Conservation (phyloP, 1,284 basidiomycete genomes). For the Omphalotus olearius region DNA sequence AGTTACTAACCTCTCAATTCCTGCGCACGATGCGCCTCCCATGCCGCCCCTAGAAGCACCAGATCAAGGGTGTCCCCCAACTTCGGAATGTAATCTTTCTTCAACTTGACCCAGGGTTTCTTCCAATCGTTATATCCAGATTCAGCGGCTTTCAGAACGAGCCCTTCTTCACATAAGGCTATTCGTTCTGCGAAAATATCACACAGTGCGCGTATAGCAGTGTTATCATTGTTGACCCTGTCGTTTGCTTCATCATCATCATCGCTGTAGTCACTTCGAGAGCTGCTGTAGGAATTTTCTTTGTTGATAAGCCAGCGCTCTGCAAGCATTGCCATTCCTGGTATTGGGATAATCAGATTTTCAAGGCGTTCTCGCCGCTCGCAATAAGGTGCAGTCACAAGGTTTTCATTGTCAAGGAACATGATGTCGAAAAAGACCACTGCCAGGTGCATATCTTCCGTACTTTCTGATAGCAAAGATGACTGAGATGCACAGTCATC, state of each 20-base stretch:
- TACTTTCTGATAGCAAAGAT: conserved; percentile 34
- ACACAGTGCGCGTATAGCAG: conserved; percentile 29
- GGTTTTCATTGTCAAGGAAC: conserved; percentile 51
- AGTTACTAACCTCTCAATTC: conserved; percentile 61
- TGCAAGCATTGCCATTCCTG: conserved; percentile 61
- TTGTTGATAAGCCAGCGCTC: conserved; percentile 42
- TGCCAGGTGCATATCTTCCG: conserved; percentile 57
- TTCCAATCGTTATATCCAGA: conserved; percentile 61
- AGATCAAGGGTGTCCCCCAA: conserved; percentile 80
- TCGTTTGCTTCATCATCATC: conserved; percentile 4
- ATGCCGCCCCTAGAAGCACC: conserved; percentile 69
- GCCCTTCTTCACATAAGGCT: conserved; percentile 53
- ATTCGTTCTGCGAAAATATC: conserved; percentile 48
- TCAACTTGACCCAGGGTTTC: conserved; percentile 79
- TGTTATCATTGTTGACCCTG: conserved; percentile 17
- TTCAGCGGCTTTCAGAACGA: conserved; percentile 74
- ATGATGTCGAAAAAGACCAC: conserved; percentile 86
- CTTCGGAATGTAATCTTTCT: conserved; percentile 81
- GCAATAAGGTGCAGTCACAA: conserved; percentile 54
- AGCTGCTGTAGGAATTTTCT: conserved; percentile 11
- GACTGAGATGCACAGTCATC: conserved; percentile 37
- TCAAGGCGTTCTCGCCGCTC: conserved; percentile 61
- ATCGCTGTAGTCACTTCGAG: conserved; percentile 15
- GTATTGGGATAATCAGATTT: conserved; percentile 41
- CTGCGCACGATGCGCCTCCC: conserved; percentile 75